Conservation (phyloP, 495 filamentous ascomycete species). For the Aspergillus egyptiacus region DNA sequence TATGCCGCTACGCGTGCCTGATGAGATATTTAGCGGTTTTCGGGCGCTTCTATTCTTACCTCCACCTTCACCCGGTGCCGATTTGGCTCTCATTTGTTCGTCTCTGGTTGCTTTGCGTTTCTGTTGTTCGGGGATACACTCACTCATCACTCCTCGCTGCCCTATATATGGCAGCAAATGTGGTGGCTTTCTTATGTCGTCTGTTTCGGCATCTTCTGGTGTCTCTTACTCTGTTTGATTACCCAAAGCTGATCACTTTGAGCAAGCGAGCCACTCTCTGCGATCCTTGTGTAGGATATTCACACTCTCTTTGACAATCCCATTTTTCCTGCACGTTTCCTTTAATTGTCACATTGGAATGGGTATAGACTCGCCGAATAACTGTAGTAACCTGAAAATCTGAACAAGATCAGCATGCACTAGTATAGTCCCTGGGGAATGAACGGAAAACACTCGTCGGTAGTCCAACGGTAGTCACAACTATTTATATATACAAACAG, state of each 20-base stretch:
- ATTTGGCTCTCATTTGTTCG: background rate
- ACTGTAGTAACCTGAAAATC: too few relatives aligned
- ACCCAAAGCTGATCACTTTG: background rate
- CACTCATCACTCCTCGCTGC: background rate
- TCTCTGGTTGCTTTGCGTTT: background rate
- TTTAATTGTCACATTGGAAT: too few relatives aligned
- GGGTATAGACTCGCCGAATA: too few relatives aligned
- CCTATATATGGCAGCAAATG: background rate
- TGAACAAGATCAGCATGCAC: too few relatives aligned
- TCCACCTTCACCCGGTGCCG: background rate
- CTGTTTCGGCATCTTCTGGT: background rate
- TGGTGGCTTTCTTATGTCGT: background rate
- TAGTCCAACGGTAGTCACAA: too few relatives aligned
- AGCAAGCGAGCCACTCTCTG: background rate
- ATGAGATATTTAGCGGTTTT: conserved; percentile 4
- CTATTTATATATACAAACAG: too few relatives aligned
- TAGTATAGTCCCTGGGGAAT: background rate
- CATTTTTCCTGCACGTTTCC: too few relatives aligned
- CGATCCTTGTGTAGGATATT: background rate
- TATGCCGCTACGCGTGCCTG: background rate
- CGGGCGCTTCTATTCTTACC: conserved; percentile 6
- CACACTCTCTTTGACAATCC: background rate
- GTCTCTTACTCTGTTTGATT: background rate
- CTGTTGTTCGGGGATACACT: background rate
- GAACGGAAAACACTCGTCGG: too few relatives aligned